A percentile compares a stretch with the other conserved stretches of the same genome.
These are phyloP conservation scores for Sambucus nigra DNA, from an alignment of 129 eudicot species.

Conservation along the genomic window DNA sequence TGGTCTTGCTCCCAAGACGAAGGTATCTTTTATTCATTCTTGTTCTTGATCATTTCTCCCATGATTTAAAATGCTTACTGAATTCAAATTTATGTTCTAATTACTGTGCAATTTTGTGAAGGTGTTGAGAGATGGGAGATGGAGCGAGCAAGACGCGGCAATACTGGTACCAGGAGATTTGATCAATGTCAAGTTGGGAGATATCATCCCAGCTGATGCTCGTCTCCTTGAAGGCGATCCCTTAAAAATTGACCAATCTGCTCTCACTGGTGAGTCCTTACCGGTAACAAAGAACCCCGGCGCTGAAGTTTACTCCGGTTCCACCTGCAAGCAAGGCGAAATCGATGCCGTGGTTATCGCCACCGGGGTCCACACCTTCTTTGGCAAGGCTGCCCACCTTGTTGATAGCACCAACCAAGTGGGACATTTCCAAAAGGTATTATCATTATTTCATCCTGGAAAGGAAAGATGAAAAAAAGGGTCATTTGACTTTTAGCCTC, in stretches of 20 bases:
- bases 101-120: not conserved
- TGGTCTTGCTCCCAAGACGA: slow-evolving; percentile 83
- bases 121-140: slow-evolving; percentile 71
- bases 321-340: slow-evolving; percentile 94
- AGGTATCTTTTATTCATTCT: slow-evolving; percentile 18
- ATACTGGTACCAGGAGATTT: slow-evolving; percentile 90
- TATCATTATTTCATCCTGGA: too few relatives aligned
- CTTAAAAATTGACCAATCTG: slow-evolving; percentile 79
- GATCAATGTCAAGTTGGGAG: slow-evolving; percentile 75
- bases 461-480: too few relatives aligned
- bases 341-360: slow-evolving; percentile 86
- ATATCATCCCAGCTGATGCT: slow-evolving; percentile 91
- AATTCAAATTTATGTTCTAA: not conserved
- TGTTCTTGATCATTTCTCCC: too few relatives aligned
- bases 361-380: slow-evolving; percentile 89
- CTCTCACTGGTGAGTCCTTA: slow-evolving; percentile 86
- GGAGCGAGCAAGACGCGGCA: slow-evolving; percentile 86
- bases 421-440: slow-evolving; percentile 90
- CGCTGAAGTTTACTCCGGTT: slow-evolving; percentile 77
- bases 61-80: too few relatives aligned
- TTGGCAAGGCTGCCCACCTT: slow-evolving; percentile 97
- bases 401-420: slow-evolving; percentile 73
- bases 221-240: slow-evolving; percentile 93
- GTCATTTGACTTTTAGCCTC: too few relatives aligned
- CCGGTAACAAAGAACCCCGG: slow-evolving; percentile 79